Conservation (phyloP, 177 flowering plant genomes). For the Telopea speciosissima region DNA sequence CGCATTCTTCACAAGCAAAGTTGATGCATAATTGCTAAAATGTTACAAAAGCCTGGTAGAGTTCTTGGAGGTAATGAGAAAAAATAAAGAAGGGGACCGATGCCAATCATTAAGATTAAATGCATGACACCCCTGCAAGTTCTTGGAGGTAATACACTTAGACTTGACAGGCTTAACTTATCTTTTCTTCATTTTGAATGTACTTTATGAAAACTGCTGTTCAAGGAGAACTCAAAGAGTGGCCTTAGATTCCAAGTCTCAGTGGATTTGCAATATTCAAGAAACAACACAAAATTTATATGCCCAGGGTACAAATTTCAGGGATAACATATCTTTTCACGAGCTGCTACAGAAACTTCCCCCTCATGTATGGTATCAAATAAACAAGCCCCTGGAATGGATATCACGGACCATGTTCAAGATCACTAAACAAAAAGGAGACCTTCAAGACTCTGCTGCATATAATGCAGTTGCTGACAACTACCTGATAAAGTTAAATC, state of each 20-base stretch:
- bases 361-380: not conserved
- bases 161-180: too few relatives aligned
- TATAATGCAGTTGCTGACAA: not conserved
- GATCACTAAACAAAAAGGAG: not conserved
- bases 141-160: too few relatives aligned
- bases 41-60: too few relatives aligned
- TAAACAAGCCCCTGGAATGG: not conserved
- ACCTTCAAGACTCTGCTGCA: slow-evolving; percentile 3
- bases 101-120: too few relatives aligned
- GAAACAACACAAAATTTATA: not conserved
- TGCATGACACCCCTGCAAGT: too few relatives aligned
- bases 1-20: too few relatives aligned
- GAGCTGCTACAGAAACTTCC: not conserved
- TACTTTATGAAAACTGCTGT: not conserved
- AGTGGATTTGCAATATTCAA: not conserved
- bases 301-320: not conserved
- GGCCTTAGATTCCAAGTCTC: not conserved
- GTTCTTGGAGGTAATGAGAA: too few relatives aligned
- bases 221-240: not conserved
- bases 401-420: not conserved
- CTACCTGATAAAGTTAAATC: not conserved
- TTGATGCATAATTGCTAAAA: too few relatives aligned
- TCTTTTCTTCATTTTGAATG: not conserved
- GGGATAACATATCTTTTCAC: not conserved
- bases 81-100: too few relatives aligned